These are phyloP conservation scores for Xylaria sp. DNA, from an alignment of 495 filamentous ascomycete genomes.

Conservation along the genomic window DNA sequence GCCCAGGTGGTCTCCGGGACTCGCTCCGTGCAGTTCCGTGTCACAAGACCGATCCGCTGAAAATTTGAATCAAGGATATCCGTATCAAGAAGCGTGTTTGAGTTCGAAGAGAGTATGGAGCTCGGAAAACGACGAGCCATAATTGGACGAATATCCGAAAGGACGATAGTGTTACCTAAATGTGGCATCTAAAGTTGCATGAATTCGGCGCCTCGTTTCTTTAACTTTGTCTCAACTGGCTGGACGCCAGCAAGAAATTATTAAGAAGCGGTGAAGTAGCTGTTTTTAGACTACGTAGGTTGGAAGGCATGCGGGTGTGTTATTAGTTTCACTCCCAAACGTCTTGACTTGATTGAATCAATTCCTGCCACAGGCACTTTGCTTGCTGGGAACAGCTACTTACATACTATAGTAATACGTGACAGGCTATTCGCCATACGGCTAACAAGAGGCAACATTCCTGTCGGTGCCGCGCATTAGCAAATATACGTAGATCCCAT, in stretches of 20 bases:
- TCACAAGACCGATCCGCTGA: not conserved
- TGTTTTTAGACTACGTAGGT: not conserved
- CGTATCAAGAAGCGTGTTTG: not conserved
- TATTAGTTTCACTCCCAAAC: not conserved
- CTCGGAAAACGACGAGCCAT: not conserved
- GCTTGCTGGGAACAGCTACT: not conserved
- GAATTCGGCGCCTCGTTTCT: not conserved
- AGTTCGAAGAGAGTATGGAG: not conserved
- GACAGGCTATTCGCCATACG: constrained; percentile 2
- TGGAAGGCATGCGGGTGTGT: not conserved
- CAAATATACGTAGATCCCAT: not conserved
- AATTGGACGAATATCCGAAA: not conserved
- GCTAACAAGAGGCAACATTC: not conserved
- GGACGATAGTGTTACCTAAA: not conserved
- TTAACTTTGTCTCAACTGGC: not conserved
- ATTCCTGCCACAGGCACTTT: not conserved
- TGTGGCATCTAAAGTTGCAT: not conserved
- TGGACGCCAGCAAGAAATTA: not conserved
- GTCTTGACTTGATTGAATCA: not conserved
- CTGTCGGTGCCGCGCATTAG: not conserved
- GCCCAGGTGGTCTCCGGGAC: not conserved
- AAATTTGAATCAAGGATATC: not conserved
- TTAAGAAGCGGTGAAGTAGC: constrained; percentile 2
- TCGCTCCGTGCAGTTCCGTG: not conserved
- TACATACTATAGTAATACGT: not conserved